Conservation (phyloP, 257 asterid species). For the Solanum chaucha region DNA sequence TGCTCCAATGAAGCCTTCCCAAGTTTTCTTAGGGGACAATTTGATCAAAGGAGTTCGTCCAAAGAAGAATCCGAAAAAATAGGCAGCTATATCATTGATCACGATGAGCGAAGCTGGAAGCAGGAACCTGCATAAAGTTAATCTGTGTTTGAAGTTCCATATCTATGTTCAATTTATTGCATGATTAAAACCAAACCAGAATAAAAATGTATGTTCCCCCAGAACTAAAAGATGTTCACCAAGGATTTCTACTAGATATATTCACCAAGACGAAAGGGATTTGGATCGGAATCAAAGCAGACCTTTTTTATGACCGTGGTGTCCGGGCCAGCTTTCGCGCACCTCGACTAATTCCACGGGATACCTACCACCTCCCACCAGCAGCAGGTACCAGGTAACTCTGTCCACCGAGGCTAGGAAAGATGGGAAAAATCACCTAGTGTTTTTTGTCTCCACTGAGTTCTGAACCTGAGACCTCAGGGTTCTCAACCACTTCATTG, state of each 20-base stretch:
- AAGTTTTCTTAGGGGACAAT: constrained; percentile 83
- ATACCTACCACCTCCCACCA: neutral
- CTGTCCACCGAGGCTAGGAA: neutral
- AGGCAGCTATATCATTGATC: constrained; percentile 79
- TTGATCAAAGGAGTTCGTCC: constrained; percentile 86
- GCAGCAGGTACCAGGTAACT: neutral
- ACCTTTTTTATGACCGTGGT: neutral
- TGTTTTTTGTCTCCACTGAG: neutral
- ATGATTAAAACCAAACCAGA: neutral
- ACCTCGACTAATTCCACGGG: neutral
- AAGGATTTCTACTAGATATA: neutral
- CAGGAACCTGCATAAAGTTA: constrained; percentile 72
- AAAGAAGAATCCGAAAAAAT: constrained; percentile 78
- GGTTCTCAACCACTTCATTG: neutral
- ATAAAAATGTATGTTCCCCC: neutral
- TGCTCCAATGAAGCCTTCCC: constrained; percentile 98
- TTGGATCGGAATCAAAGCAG: neutral
- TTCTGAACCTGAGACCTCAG: neutral
- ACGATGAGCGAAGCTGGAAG: constrained; percentile 91
- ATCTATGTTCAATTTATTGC: neutral
- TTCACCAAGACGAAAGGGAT: neutral
- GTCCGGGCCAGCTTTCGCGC: neutral
- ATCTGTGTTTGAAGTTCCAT: constrained; percentile 15
- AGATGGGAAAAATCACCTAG: neutral
- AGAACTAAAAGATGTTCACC: neutral